Evolutionary conservation across 805 yeast genomes (phyloP), one percentile per base, ranked within the genome.

Genomic region (Dipodascopsis tothii): DNA sequence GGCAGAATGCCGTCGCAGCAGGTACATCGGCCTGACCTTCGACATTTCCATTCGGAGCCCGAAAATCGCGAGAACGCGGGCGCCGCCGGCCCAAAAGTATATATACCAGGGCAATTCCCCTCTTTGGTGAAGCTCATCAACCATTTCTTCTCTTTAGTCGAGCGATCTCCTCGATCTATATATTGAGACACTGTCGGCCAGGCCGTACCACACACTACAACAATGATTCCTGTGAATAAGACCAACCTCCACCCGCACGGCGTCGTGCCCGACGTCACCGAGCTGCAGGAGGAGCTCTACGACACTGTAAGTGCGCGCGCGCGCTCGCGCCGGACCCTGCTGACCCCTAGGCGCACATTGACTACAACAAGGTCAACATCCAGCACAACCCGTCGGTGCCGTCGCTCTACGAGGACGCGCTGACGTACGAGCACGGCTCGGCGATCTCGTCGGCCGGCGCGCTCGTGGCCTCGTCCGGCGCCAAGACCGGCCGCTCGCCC

Each of bases 401-500:
- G 55, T 77, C 85, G 36, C 73, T 90, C 50, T 92, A 90, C 71
- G 97, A 90, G 66, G 98, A 92, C 63, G 97, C 94, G 51, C 73
- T 90, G 50, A 67, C 66, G 9, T 70, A 76, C 54, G 98, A 90
- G 70, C 78, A 77, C 60, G 88, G 94, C 47, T 88, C 96, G 35
- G 87, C 94, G 45, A 82, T 90, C 57, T 79, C 94, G 16, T 80
- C 95, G 23, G 74, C 94, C 36, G 98, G 98, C 63, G 96, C 97
- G 38, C 74, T 90, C 56, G 82, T 90, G 67, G 97, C 98, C 38
- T 88, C 78, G 70, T 86, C 96, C 18, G 98, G 98, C 62, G 71
- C 77, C 55, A 90, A 90, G 71, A 90, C 97, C 43, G 98, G 98
- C 60, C 82, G 98, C 70, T 90, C 96, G 28, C 98, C 98, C 64